Percentiles rank a stretch among this genome's conserved stretches.
These are phyloP conservation scores for Parsonsia alboflavescens DNA, from an alignment of 257 asterid genomes.

Conservation along the genomic window DNA sequence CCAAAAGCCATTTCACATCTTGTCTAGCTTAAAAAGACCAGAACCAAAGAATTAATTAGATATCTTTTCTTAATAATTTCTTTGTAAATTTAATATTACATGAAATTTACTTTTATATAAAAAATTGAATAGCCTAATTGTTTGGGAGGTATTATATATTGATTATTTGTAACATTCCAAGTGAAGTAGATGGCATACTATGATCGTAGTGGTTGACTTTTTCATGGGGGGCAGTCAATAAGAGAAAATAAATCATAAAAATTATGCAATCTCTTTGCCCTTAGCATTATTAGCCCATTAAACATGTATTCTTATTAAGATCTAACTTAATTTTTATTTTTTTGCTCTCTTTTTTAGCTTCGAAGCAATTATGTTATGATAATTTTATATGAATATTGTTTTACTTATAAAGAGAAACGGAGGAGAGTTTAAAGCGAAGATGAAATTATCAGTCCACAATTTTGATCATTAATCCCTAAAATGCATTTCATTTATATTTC, in stretches of 20 bases:
- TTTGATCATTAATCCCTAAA: no score
- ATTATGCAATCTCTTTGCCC: no score
- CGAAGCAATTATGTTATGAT: not conserved
- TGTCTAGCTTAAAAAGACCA: not conserved
- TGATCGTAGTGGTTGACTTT: slow-evolving; percentile 61
- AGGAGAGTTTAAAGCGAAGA: no score
- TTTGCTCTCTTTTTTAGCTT: not conserved
- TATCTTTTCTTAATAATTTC: not conserved
- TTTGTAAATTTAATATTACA: not conserved
- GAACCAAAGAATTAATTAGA: not conserved
- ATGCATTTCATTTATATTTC: no score
- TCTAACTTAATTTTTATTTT: not conserved
- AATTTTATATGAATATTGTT: not conserved
- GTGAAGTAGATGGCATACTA: slow-evolving; percentile 55
- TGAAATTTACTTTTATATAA: not conserved
- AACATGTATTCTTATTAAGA: no score
- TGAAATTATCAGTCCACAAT: no score
- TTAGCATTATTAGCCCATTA: no score
- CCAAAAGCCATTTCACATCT: slow-evolving; percentile 12
- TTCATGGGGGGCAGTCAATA: slow-evolving; percentile 8
- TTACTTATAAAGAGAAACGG: not conserved
- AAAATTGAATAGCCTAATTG: not conserved
- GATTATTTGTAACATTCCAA: slow-evolving; percentile 50
- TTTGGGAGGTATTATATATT: slow-evolving; percentile 15
- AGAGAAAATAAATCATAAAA: not conserved